Evolutionary conservation across 1,284 basidiomycete species (phyloP), one percentile per base, ranked within the genome.

Genomic region (Cryptococcus sp.): DNA sequence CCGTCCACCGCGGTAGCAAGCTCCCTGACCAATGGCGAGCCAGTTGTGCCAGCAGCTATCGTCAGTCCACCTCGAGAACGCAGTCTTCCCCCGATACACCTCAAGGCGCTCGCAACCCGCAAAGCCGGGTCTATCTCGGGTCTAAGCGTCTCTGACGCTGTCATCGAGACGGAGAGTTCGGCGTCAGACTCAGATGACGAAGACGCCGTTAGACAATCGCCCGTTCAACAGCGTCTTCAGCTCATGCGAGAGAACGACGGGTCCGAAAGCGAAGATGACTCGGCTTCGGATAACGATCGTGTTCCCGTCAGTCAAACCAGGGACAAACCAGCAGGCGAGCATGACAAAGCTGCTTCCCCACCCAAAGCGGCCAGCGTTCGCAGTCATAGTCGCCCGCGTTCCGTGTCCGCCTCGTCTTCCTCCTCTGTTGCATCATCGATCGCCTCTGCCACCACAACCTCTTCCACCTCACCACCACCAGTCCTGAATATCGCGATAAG

Each of bases 71-170:
- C 38, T 17, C 47, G 53, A 45, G 49, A 59, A 23, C 57, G 51
- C 27, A 56, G 45, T 22, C 57, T 68, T 1, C 62, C 62, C 5
- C 61, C 67, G 3, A 64, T 75, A 3, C 65, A 68, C 39, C 63
- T 61, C 10, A 69, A 67, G 60, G 73, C 72, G 0, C 54, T 71
- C 3, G 58, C 62, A 5, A 47, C 62, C 11, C 63, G 62, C 20
- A 66, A 69, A 22, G 61, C 73, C 0, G 71, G 71, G 0, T 74
- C 73, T 17, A 53, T 66, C 23, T 75, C 74, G 11, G 70, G 71
- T 1, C 57, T 74, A 3, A 76, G 74, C 58, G 72, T 71, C 16
- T 74, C 72, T 17, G 74, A 76, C 52, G 74, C 74, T 0, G 60
- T 72, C 23, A 74, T 76, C 44, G 74, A 76, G 59, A 76, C 74